Base-by-base conservation (phyloP, 495 filamentous ascomycete species). In the Daldinia bambusicola region DNA sequence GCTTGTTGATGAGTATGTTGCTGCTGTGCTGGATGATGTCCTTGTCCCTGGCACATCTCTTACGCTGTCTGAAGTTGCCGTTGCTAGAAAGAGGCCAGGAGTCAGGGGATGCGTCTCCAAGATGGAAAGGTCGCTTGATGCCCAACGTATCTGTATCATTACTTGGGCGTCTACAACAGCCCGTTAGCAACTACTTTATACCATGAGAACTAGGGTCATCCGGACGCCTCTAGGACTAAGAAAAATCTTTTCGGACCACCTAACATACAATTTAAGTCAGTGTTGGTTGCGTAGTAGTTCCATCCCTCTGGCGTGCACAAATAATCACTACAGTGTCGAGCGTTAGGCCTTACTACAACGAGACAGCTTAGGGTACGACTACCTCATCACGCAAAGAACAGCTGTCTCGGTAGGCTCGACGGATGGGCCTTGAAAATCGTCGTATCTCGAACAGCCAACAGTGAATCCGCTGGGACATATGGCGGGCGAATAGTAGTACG, bases 331-430 rank as follows among this genome's bases (percentile, higher is more conserved):
- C 26, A 26, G 26, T 26, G n/a, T 60, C 6, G 22, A 59, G 10
- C 30, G 31, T 65, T 36, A 70, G 30, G 2, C 31, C 6, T 55
- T 34, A 20, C n/a, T 14, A 18, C 41, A 18, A 50, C 1, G 32
- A 30, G 43, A 9, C 1, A 13, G 53, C 34, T 14, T 12, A 32
- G 16, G 26, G 14, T 3, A 10, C 20, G 8, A 2, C 58, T 63
- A 67, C 69, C 66, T 73, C 57, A 69, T 36, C 16, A 65, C 61
- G n/a, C 70, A 73, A 38, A 73, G 61, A 67, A 73, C 58, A n/a
- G 66, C 70, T 8, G 70, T 73, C 40, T 73, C 70, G 2, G 65
- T 69, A 31, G 66, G 36, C 20, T 73, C 66, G 12, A 69, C 70
- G 13, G 52, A 18, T 5, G 70, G 70, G 2, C 70, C 70, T 62